Conservation (phyloP, 2,329 filamentous ascomycete genomes). For the Clarireedia sp. region DNA sequence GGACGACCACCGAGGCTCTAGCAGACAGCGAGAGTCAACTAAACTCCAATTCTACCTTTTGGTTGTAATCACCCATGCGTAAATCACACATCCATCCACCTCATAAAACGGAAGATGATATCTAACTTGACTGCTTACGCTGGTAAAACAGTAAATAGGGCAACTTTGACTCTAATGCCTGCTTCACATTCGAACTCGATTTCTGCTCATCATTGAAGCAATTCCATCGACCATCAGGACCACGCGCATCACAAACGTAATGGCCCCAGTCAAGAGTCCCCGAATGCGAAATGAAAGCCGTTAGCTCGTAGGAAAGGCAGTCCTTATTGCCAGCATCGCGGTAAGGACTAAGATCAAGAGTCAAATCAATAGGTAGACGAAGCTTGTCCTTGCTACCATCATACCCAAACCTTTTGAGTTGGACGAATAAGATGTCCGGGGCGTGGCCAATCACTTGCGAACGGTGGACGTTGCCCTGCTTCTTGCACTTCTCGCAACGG, state of each 20-base stretch:
- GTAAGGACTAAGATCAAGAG: constrained; percentile 22
- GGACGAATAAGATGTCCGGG: constrained; percentile 23
- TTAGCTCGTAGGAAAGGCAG: constrained; percentile 24
- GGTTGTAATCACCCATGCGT: neutral
- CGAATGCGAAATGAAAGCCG: constrained; percentile 26
- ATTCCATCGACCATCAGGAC: constrained; percentile 18
- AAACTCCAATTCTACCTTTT: too few species aligned
- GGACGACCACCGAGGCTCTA: too few species aligned
- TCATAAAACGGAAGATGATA: neutral
- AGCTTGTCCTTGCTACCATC: constrained; percentile 18
- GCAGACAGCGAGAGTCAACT: too few species aligned
- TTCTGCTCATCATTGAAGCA: constrained; percentile 19
- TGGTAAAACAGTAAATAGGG: constrained; percentile 10
- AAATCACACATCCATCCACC: neutral
- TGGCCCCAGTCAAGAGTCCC: constrained; percentile 19
- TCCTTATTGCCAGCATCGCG: constrained; percentile 9
- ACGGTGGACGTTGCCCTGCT: constrained; percentile 11
- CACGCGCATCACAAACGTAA: constrained; percentile 20
- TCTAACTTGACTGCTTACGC: constrained; percentile 1
- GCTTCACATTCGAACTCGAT: constrained; percentile 19
- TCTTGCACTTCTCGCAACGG: constrained; percentile 22
- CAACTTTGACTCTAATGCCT: constrained; percentile 4
- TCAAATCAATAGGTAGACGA: constrained; percentile 14
- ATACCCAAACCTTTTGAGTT: constrained; percentile 25
- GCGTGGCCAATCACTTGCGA: constrained; percentile 18